Evolutionary conservation across 768 basidiomycete species (phyloP), one percentile per base, ranked within the genome.

Genomic region (Rhodosporidiobolus sp.): DNA sequence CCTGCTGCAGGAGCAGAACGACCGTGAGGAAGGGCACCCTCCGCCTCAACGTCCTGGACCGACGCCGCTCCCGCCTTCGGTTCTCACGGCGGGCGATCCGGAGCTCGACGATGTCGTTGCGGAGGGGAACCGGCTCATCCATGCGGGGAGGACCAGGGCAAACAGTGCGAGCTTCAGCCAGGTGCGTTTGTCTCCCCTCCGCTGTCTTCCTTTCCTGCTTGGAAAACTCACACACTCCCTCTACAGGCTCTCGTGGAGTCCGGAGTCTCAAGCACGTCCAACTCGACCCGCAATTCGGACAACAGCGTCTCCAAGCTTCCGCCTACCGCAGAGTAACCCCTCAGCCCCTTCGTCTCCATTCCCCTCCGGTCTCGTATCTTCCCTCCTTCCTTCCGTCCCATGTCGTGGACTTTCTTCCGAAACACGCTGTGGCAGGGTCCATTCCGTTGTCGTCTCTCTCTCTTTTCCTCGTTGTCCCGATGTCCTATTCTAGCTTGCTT

Each of bases 21-120:
- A 57, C 19, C 34, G 1, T 4, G 30, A 20, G 16, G 2, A 4
- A 17, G 38, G 17, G 14, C 24, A n/a, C 5, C 24, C 34, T 8
- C 14, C 43, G n/a, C 55, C 61, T n/a, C 22, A 38, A 0, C 53
- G 73, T 8, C 73, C 73, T 0, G 73, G 73, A 0, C 73, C 73
- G 20, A 67, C 73, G 28, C 73, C 73, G 3, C 58, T 75, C 5
- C 35, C 69, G 28, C 66, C 68, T 8, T 26, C 46, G 6, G 63
- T 64, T 12, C 35, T 61, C 38, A 49, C 43, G 0, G 55, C 60
- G 28, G 28, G 28, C 24, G 58, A 65, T 12, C 63, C 69, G 5
- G 52, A 57, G 43, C 62, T 75, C 26, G 62, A 71, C 17, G 54
- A 60, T 20, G 73, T 75, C 24, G 20, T 70, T 14, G 73, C 58